Conservation (phyloP, 495 filamentous ascomycete species). For the Echria macrotheca region DNA sequence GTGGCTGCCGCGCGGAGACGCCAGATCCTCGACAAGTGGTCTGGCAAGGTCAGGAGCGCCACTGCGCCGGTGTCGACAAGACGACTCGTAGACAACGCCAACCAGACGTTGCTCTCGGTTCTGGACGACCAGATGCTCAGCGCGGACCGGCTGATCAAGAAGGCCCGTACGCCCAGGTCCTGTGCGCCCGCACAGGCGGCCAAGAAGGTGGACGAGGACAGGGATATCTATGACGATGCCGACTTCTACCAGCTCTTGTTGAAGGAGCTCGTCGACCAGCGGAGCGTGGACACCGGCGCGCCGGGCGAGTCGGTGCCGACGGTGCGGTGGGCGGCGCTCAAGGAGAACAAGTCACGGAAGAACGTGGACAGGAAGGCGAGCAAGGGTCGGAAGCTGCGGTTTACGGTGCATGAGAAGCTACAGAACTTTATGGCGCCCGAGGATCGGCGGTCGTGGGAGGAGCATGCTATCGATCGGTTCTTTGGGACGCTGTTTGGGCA, state of each 20-base stretch:
- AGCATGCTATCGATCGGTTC: slow-evolving; percentile 73
- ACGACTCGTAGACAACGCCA: slow-evolving; percentile 47
- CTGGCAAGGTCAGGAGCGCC: slow-evolving; percentile 44
- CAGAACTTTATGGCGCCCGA: slow-evolving; percentile 98
- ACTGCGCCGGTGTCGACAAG: slow-evolving; percentile 41
- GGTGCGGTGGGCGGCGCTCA: slow-evolving; percentile 58
- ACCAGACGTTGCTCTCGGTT: slow-evolving; percentile 60
- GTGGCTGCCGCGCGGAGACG: slow-evolving; percentile 44
- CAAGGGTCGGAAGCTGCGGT: slow-evolving; percentile 90
- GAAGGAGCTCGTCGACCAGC: slow-evolving; percentile 85
- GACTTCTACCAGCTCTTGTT: slow-evolving; percentile 89
- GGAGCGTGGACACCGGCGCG: slow-evolving; percentile 55
- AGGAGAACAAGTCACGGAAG: slow-evolving; percentile 76
- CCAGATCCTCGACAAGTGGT: slow-evolving; percentile 64
- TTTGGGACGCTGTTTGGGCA: slow-evolving; percentile 85
- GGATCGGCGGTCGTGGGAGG: slow-evolving; percentile 70
- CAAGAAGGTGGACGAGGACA: slow-evolving; percentile 45
- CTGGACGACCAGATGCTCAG: slow-evolving; percentile 71
- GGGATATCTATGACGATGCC: slow-evolving; percentile 77
- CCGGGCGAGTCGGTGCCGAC: slow-evolving; percentile 40
- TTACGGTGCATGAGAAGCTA: slow-evolving; percentile 91
- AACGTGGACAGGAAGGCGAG: slow-evolving; percentile 88
- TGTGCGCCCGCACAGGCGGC: slow-evolving; percentile 65
- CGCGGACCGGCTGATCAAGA: slow-evolving; percentile 58
- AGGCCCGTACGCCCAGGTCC: slow-evolving; percentile 61